Percentiles rank a stretch among this genome's conserved stretches.
Conservation (phyloP, 768 basidiomycete genomes). For the Mycena epipterygia region DNA sequence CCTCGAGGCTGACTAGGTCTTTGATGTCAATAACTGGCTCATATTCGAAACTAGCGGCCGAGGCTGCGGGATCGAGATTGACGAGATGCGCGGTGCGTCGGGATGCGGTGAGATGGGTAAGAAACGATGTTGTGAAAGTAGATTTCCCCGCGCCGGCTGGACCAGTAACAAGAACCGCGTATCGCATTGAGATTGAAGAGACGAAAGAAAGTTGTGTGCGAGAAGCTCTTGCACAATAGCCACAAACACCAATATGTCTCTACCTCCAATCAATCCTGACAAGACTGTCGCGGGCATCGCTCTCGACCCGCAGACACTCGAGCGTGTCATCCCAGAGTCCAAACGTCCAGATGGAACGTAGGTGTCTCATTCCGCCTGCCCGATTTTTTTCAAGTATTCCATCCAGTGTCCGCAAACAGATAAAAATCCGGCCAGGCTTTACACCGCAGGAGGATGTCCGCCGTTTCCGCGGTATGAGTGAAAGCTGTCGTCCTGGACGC, state of each 20-base stretch:
- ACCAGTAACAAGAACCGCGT: slow-evolving; percentile 92
- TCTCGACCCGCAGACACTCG: slow-evolving; percentile 86
- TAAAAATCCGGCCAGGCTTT: slow-evolving; percentile 92
- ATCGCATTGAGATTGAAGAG: slow-evolving; percentile 70
- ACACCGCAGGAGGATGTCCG: slow-evolving; percentile 95
- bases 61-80: slow-evolving; percentile 97
- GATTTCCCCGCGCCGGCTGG: slow-evolving; percentile 99
- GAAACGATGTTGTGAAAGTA: slow-evolving; percentile 89
- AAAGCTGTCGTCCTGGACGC: background rate
- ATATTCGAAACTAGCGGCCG: slow-evolving; percentile 88
- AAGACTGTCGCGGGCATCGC: slow-evolving; percentile 84
- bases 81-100: slow-evolving; percentile 92
- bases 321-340: slow-evolving; percentile 91
- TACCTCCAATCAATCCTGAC: slow-evolving; percentile 81
- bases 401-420: slow-evolving; percentile 84
- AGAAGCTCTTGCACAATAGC: background rate
- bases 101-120: slow-evolving; percentile 89
- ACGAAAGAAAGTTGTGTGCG: background rate
- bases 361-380: slow-evolving; percentile 45
- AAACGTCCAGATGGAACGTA: slow-evolving; percentile 89
- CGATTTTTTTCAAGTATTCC: slow-evolving; percentile 34
- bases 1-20: slow-evolving; percentile 91
- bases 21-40: slow-evolving; percentile 94
- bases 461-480: slow-evolving; percentile 75
- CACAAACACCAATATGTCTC: slow-evolving; percentile 46